Percentiles rank a stretch among this genome's conserved stretches.
Conservation (phyloP, 2,329 filamentous ascomycete species). For the Ascochyta viciae-villosae region DNA sequence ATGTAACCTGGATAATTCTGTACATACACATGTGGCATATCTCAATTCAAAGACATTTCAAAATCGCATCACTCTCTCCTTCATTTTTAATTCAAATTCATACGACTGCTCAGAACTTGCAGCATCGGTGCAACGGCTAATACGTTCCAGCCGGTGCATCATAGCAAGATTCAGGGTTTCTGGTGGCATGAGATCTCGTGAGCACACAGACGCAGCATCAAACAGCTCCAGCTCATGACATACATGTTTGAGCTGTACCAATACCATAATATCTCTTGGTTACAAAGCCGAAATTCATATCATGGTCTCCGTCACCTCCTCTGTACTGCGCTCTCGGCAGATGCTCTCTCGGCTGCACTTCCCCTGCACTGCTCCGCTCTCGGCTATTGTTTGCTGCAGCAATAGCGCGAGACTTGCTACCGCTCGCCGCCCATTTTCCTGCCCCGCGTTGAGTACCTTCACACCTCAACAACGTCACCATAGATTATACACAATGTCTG, state of each 20-base stretch:
- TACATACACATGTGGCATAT: slow-evolving; percentile 11
- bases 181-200: slow-evolving; percentile 10
- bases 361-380: slow-evolving; percentile 1
- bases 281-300: not conserved
- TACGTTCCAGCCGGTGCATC: no score
- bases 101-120: not conserved
- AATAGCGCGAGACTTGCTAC: slow-evolving; percentile 25
- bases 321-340: slow-evolving; percentile 6
- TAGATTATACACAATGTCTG: slow-evolving; percentile 66
- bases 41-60: slow-evolving; percentile 1
- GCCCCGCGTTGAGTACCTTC: slow-evolving; percentile 26
- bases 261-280: not conserved
- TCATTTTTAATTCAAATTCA: not conserved
- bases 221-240: not conserved
- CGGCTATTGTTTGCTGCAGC: not conserved
- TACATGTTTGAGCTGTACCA: not conserved
- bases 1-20: slow-evolving; percentile 3
- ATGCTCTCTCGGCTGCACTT: not conserved
- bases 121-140: no score
- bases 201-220: not conserved
- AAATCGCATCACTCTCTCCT: not conserved
- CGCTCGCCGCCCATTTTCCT: slow-evolving; percentile 27
- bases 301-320: not conserved
- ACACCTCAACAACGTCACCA: slow-evolving; percentile 26
- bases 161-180: not conserved